Evolutionary conservation across 495 filamentous ascomycete species (phyloP), one percentile per base, ranked within the genome.

Genomic region (Aspergillus sparsus): DNA sequence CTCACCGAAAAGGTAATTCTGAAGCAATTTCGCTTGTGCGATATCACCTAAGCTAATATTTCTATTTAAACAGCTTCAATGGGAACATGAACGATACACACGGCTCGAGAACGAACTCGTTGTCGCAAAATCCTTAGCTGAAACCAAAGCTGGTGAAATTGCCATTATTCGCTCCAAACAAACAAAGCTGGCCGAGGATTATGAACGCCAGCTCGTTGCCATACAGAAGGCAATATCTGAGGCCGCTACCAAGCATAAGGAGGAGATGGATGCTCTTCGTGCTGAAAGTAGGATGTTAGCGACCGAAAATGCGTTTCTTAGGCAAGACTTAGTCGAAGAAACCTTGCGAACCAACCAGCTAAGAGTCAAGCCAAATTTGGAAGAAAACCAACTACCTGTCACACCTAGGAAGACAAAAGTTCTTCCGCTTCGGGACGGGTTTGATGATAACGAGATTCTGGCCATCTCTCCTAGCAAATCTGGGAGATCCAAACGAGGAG

Each of bases 371-470:
- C 68, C 72, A 12, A 73, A 76, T 55, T 58, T 64, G 27, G 72
- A 69, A 57, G 68, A 70, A 49, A 73, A 75, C 64, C 50, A 56
- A 35, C 73, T 74, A 3, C 74, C 74, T 0, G 71, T 75, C 2
- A 91, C 88, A 5, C 88, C 88, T 6, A 85, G 77, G 55, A 88
- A 85, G 68, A 70, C 69, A 27, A 82, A 75, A 61, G 66, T 70
- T n/a, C 74, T 82, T 10, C 78, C 80, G 0, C 81, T 84, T 42
- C 75, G 87, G 21, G 88, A 91, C 77, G 88, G 88, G 27, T 91
- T 91, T 63, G 85, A 89, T 49, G 86, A 91, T 58, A 82, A 86
- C 44, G 88, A 91, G 62, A 83, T 90, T 44, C 68, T 80, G 27
- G 71, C 82, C 57, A 65, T 79, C 7, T 88, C 85, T 31, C 85